phyloP scores from a whole-genome alignment of 1,139 yeast genomes.

The Starmera stellimalicola region DNA sequence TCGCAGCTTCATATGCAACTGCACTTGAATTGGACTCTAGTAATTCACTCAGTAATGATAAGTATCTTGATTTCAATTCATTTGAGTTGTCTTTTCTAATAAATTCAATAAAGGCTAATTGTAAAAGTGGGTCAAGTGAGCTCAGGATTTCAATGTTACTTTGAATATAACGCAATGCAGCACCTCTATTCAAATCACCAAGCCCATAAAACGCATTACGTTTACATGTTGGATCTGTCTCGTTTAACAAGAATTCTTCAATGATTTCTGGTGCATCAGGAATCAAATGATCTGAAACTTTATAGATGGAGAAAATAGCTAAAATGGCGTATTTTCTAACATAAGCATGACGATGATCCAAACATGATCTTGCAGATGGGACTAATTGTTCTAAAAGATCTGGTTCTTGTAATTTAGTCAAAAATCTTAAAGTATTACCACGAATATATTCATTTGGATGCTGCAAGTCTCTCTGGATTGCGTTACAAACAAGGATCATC shows the following conservation, averaged over 20 bases:
- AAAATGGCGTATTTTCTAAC: conserved; percentile 96
- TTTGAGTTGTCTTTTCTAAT: conserved; percentile 71
- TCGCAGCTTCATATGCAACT: conserved; percentile 88
- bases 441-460: conserved; percentile 97
- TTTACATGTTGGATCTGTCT: conserved; percentile 88
- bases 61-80: conserved; percentile 59
- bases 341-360: conserved; percentile 95
- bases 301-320: conserved; percentile 76
- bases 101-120: conserved; percentile 85
- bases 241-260: conserved; percentile 63
- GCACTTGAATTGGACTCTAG: conserved; percentile 66
- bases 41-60: conserved; percentile 63
- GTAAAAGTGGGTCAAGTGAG: conserved; percentile 75
- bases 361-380: conserved; percentile 83
- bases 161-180: conserved; percentile 76
- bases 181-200: conserved; percentile 73
- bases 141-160: conserved; percentile 55
- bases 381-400: conserved; percentile 93
- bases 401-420: conserved; percentile 84
- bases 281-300: conserved; percentile 75
- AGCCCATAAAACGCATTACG: conserved; percentile 92
- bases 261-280: conserved; percentile 93
- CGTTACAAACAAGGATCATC: conserved; percentile 97
- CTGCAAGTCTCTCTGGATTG: conserved; percentile 93
- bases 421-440: conserved; percentile 88